Conservation (phyloP, 495 filamentous ascomycete genomes). For the Penicillium silybi region DNA sequence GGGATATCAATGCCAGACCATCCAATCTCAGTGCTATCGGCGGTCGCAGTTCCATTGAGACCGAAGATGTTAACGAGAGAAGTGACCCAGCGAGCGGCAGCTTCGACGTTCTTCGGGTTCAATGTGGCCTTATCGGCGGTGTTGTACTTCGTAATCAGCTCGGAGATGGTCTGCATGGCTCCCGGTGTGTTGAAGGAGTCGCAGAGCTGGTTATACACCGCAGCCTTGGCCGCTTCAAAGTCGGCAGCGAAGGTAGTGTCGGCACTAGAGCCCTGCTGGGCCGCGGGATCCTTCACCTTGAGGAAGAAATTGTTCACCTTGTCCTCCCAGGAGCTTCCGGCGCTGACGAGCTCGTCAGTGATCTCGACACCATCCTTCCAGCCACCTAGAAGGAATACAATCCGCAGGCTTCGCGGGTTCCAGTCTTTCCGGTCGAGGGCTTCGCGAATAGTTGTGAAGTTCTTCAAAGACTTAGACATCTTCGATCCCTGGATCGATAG, state of each 20-base stretch:
- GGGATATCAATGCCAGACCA: slow-evolving; percentile 75
- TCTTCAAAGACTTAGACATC: slow-evolving; percentile 95
- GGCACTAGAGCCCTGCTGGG: slow-evolving; percentile 35
- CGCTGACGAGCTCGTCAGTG: slow-evolving; percentile 70
- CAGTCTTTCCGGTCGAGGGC: slow-evolving; percentile 71
- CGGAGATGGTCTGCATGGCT: slow-evolving; percentile 69
- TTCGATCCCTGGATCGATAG: slow-evolving; percentile 85
- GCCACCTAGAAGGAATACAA: slow-evolving; percentile 80
- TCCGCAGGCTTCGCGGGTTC: slow-evolving; percentile 74
- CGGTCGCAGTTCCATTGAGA: slow-evolving; percentile 61
- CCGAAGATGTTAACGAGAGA: slow-evolving; percentile 80
- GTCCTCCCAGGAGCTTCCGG: slow-evolving; percentile 74
- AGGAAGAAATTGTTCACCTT: slow-evolving; percentile 89
- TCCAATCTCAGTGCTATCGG: slow-evolving; percentile 61
- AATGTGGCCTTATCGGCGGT: slow-evolving; percentile 56
- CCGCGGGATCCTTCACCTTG: slow-evolving; percentile 51
- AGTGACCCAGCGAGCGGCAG: slow-evolving; percentile 75
- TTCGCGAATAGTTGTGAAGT: slow-evolving; percentile 92
- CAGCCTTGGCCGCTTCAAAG: slow-evolving; percentile 60
- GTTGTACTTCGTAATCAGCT: slow-evolving; percentile 72
- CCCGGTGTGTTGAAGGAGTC: slow-evolving; percentile 87
- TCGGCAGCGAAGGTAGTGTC: slow-evolving; percentile 32
- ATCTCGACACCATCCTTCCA: slow-evolving; percentile 95
- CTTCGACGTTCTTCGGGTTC: slow-evolving; percentile 51
- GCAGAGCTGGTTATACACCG: slow-evolving; percentile 62